Evolutionary conservation across 163 green algal genomes (phyloP).

Genomic region (Botryococcus braunii): DNA sequence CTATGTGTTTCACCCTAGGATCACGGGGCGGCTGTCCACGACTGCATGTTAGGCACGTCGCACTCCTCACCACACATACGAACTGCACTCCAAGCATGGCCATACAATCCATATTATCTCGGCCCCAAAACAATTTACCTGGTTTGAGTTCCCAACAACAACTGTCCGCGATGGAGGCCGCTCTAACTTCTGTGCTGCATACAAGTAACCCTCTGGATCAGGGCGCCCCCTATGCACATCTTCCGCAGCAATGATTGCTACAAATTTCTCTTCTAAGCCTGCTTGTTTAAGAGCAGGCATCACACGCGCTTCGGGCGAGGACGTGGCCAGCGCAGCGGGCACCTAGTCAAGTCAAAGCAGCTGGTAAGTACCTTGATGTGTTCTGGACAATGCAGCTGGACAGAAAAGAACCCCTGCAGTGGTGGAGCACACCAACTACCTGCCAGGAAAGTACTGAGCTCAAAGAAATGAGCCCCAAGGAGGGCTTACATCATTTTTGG

Average conservation of each 20-base stretch:
- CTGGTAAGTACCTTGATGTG: not conserved
- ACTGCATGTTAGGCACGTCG: too few relatives aligned
- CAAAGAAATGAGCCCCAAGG: not conserved
- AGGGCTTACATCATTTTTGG: conserved; percentile 35
- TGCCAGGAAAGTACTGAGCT: not conserved
- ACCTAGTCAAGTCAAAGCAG: conserved; percentile 25
- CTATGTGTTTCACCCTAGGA: too few relatives aligned
- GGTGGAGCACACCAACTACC: not conserved
- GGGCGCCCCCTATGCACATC: conserved; percentile 64
- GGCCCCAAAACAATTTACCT: too few relatives aligned
- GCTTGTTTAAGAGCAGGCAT: conserved; percentile 37
- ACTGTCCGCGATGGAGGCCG: conserved; percentile 80
- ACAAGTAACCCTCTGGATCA: conserved; percentile 63
- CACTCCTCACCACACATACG: too few relatives aligned
- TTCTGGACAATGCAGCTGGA: not conserved
- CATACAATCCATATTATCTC: too few relatives aligned
- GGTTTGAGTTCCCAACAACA: conserved; percentile 65
- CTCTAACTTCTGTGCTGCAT: conserved; percentile 48
- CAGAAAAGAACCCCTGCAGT: not conserved
- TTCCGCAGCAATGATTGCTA: conserved; percentile 70
- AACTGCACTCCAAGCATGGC: too few relatives aligned
- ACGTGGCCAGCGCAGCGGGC: conserved; percentile 60
- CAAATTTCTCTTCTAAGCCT: conserved; percentile 53
- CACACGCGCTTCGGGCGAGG: conserved; percentile 45
- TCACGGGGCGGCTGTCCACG: too few relatives aligned